Evolutionary conservation across 257 asterid genomes (phyloP), one percentile per base, ranked within the genome.

Genomic region (Leonotis leonurus): DNA sequence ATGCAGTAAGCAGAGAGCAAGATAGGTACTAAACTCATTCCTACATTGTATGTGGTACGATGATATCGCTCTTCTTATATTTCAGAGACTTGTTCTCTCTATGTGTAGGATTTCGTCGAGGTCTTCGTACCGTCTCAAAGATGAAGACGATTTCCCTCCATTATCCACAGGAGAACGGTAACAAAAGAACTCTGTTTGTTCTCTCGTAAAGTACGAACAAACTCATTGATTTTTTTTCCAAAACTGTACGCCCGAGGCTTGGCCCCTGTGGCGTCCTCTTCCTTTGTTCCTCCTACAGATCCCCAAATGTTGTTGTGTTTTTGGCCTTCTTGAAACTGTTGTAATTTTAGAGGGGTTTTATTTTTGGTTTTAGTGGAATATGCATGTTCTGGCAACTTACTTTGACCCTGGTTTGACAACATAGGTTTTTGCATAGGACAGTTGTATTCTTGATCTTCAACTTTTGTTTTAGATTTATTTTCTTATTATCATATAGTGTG

Each of bases 131-230:
- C 85, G 49, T 64, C 87, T 87, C 22, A 83, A 83, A 80, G 89
- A 90, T 75, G 85, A 90, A 26, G 95, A 78, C 4, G 95, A 90
- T 62, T 90, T 90, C 72, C 96, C 97, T 22, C 90, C 96, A 9
- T 64, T 90, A 68, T 73, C 93, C 56, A 63, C 63, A 64, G 81
- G 80, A 81, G 52, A 60, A 40, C 65, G 67, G 64, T 35, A 13
- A 7, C 17, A 2, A 43, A 37, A n/a, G n/a, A 33, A 7, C 2
- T 5, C 61, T 4, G 66, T 65, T 39, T 40, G 44, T 71, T 63
- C 27, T 33, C 62, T 25, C 65, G 41, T 55, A 62, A n/a, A 39
- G 63, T 62, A 26, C 27, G 41, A 41, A 64, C 37, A 5, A 43
- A 26, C 30, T 1, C 53, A 18, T 37, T 57, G 62, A n/a, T 32